These are phyloP conservation scores for Jackrogersella multiformis DNA, from an alignment of 495 filamentous ascomycete species.

Conservation along the genomic window DNA sequence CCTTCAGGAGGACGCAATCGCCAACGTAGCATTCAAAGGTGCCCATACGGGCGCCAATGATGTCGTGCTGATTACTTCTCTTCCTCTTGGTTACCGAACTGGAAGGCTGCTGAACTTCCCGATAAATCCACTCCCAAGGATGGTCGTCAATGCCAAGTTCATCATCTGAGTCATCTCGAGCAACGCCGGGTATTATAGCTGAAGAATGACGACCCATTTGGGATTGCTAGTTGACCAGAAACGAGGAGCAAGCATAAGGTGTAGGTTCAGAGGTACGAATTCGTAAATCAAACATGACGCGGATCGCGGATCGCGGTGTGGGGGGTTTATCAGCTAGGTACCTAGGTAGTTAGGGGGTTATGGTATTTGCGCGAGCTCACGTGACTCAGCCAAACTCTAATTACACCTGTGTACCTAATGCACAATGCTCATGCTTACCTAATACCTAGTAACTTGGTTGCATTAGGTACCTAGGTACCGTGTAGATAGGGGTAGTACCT, in stretches of 20 bases:
- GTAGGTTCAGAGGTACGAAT: too few species aligned
- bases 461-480: too few species aligned
- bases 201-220: slow-evolving; percentile 39
- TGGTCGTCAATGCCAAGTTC: slow-evolving; percentile 84
- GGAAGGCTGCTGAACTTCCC: slow-evolving; percentile 27
- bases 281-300: not conserved
- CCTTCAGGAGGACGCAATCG: slow-evolving; percentile 86
- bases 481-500: too few species aligned
- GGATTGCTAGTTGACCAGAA: not conserved
- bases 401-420: too few species aligned
- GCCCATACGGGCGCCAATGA: slow-evolving; percentile 88
- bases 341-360: too few species aligned
- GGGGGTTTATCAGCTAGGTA: too few species aligned
- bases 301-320: too few species aligned
- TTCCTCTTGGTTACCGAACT: slow-evolving; percentile 47
- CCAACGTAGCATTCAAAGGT: slow-evolving; percentile 81
- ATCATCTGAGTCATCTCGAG: slow-evolving; percentile 89
- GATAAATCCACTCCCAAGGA: slow-evolving; percentile 95
- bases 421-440: too few species aligned
- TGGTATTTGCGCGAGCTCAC: slow-evolving; percentile 13
- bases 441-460: too few species aligned
- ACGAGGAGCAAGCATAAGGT: not conserved
- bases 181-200: slow-evolving; percentile 57
- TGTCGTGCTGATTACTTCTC: slow-evolving; percentile 54
- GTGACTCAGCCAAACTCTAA: not conserved